These are phyloP conservation scores for Annona squamosa DNA, from an alignment of 164 flowering plant species.

Conservation along the genomic window DNA sequence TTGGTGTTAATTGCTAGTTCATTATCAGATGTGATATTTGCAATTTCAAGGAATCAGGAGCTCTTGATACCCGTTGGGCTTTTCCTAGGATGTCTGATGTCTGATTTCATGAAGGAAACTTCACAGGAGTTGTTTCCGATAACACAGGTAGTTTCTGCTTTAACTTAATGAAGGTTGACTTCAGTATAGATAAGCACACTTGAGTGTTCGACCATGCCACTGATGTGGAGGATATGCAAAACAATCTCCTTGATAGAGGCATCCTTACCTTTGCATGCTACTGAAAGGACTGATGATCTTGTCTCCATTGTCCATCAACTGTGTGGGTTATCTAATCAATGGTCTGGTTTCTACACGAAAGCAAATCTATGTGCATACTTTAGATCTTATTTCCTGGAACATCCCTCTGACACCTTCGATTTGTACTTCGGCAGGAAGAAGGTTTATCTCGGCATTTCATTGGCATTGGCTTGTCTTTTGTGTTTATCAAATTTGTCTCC, in stretches of 20 bases:
- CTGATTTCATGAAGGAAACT: conserved; percentile 47
- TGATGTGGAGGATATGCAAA: background rate
- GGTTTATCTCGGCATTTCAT: conserved; percentile 23
- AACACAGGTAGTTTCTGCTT: conserved; percentile 22
- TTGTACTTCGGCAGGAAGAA: conserved; percentile 27
- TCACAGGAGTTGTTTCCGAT: conserved; percentile 27
- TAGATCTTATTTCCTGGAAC: background rate
- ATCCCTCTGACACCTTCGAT: background rate
- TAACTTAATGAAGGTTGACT: background rate
- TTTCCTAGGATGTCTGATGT: conserved; percentile 38
- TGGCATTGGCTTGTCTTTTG: conserved; percentile 35
- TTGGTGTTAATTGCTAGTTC: conserved; percentile 39
- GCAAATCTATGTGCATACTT: background rate
- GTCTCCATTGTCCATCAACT: background rate
- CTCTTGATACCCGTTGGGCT: conserved; percentile 65
- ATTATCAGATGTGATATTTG: conserved; percentile 36
- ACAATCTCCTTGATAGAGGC: background rate
- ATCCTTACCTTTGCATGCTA: background rate
- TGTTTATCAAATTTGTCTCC: conserved; percentile 35
- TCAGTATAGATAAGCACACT: background rate
- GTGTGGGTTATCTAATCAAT: background rate
- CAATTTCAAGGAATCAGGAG: conserved; percentile 46
- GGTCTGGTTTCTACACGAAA: background rate
- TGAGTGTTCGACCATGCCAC: background rate
- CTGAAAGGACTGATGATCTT: background rate